Percentiles rank a stretch among this genome's conserved stretches.
phyloP scores from a whole-genome alignment of 805 yeast genomes.

The Sugiyamaella floridensis region DNA sequence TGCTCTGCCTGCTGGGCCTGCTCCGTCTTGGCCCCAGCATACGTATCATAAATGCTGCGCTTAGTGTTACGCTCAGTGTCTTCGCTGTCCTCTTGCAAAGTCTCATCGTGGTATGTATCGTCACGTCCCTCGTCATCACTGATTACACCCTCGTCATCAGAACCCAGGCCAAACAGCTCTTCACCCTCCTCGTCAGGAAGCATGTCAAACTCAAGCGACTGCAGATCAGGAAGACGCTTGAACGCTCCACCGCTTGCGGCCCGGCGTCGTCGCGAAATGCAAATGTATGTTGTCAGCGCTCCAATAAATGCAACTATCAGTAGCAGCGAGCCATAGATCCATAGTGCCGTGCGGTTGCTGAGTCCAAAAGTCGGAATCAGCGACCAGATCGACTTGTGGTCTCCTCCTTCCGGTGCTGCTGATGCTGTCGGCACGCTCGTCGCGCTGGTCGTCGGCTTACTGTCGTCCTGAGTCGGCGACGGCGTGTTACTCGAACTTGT shows the following conservation, averaged over 20 bases:
- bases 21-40: slow-evolving; percentile 2
- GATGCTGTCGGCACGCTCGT: slow-evolving; percentile 6
- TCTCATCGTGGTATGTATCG: slow-evolving; percentile 2
- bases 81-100: slow-evolving; percentile 5
- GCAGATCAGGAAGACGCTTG: slow-evolving; percentile 10
- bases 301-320: slow-evolving; percentile 39
- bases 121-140: not conserved
- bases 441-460: slow-evolving; percentile 2
- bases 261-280: slow-evolving; percentile 33
- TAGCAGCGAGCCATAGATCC: slow-evolving; percentile 37
- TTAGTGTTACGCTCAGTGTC: slow-evolving; percentile 3
- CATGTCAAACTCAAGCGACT: slow-evolving; percentile 22
- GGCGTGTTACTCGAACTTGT: not conserved
- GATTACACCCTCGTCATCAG: slow-evolving; percentile 3
- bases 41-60: slow-evolving; percentile 6
- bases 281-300: slow-evolving; percentile 33
- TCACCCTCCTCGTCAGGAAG: slow-evolving; percentile 17
- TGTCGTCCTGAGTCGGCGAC: not conserved
- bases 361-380: slow-evolving; percentile 29
- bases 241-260: slow-evolving; percentile 5
- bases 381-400: slow-evolving; percentile 16
- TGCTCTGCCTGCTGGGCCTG: slow-evolving; percentile 5
- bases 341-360: slow-evolving; percentile 22
- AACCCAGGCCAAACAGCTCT: not conserved
- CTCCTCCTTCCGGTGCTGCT: not conserved